Base-by-base conservation (phyloP, 805 yeast genomes). In the Wickerhamiella bombiphila region DNA sequence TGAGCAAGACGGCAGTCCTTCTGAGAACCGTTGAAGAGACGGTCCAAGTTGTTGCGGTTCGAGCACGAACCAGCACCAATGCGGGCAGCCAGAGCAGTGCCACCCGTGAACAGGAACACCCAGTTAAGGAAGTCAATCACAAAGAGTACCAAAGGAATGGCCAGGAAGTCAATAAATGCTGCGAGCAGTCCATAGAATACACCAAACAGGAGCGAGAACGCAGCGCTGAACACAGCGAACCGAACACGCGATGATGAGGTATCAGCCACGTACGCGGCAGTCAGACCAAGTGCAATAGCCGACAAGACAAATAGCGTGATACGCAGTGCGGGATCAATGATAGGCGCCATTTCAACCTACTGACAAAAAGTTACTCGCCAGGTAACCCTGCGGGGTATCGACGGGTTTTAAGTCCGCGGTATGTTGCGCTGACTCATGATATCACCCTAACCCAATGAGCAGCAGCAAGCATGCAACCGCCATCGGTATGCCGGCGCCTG, bases 1-100 rank as follows among this genome's bases (percentile, higher is more conserved):
- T 91, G 97, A 40, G 93, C 85, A 66, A 82, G 77, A 70, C 96
- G 81, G 68, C 99, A 91, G 69, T 97, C 76, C 55, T 74, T 80
- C 17, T 65, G 54, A 31, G 76, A 68, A 49, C 93, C 93, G 66
- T 81, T 82, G 44, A 60, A 60, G 71, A 88, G 88, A 47, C 51
- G 35, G 50, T 73, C 66, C 48, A 85, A 43, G 69, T 81, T 85
- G 39, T 30, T 42, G 44, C 65, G 48, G 74, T 83, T 79, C 50
- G 66, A 42, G 70, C 98, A 88, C 29, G 93, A 78, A 70, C 85
- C 95, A 47, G 68, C 69, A 62, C 86, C 74, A 56, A 80, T 75
- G 53, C 76, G 93, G 43, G 82, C 93, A 38, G 97, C 97, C 56
- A 91, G 67, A 37, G 94, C 94, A 42, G 93, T 75, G 53, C 86